These are phyloP conservation scores for Clonostachys rhizophaga DNA, from an alignment of 2,329 filamentous ascomycete genomes.

Conservation along the genomic window DNA sequence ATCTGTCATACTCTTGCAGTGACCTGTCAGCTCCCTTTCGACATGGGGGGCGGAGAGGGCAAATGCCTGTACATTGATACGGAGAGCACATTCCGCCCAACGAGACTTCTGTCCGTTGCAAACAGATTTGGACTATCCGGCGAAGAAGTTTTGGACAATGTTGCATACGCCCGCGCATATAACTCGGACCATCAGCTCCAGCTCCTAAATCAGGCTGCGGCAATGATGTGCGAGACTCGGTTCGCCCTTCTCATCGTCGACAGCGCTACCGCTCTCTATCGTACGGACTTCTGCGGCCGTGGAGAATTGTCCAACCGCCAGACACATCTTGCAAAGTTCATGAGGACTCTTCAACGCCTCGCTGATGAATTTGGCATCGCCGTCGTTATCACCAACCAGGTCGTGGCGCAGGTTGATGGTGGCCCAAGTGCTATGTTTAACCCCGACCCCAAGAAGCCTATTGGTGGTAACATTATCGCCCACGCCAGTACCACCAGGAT, in stretches of 20 bases:
- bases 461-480: conserved; percentile 97
- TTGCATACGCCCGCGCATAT: conserved; percentile 96
- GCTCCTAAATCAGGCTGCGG: conserved; percentile 86
- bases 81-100: conserved; percentile 93
- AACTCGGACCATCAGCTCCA: conserved; percentile 98
- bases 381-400: conserved; percentile 97
- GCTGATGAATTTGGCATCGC: conserved; percentile 89
- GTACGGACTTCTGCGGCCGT: conserved; percentile 94
- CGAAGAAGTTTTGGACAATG: conserved; percentile 96
- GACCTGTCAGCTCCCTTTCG: conserved; percentile 94
- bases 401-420: conserved; percentile 96
- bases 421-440: conserved; percentile 98
- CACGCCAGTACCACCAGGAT: conserved; percentile 94
- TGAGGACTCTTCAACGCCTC: conserved; percentile 76
- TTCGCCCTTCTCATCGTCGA: conserved; percentile 96
- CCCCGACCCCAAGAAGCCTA: conserved; percentile 97
- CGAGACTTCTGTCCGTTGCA: conserved; percentile 84
- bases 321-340: conserved; percentile 82
- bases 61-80: conserved; percentile 99
- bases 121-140: conserved; percentile 92
- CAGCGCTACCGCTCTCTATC: conserved; percentile 90
- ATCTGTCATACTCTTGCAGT: conserved; percentile 98
- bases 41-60: conserved; percentile 97
- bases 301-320: conserved; percentile 94
- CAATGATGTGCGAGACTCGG: conserved; percentile 99